These are phyloP conservation scores for Neonectria ditissima DNA, from an alignment of 2,329 filamentous ascomycete genomes.

Conservation along the genomic window DNA sequence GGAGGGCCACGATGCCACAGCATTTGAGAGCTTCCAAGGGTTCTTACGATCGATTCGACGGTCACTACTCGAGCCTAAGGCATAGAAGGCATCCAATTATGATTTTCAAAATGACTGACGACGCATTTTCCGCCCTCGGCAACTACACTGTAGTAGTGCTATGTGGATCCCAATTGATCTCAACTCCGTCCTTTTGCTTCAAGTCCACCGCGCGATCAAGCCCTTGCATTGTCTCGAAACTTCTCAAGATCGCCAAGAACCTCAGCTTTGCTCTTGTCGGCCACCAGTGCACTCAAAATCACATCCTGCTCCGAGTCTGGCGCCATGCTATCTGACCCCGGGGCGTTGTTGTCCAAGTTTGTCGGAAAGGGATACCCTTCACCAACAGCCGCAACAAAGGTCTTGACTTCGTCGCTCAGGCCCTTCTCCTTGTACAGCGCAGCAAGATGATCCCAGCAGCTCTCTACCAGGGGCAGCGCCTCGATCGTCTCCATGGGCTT, in stretches of 20 bases:
- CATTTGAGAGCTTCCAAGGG: conserved; percentile 91
- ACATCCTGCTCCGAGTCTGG: conserved; percentile 69
- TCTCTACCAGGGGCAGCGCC: conserved; percentile 59
- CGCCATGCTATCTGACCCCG: conserved; percentile 68
- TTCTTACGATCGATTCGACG: conserved; percentile 69
- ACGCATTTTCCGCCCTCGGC: not conserved
- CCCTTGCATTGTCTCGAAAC: conserved; percentile 28
- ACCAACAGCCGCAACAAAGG: conserved; percentile 63
- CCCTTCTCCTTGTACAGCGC: conserved; percentile 50
- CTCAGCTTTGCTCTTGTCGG: conserved; percentile 53
- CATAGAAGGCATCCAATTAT: not conserved
- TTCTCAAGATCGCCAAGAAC: conserved; percentile 55
- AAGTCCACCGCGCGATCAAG: conserved; percentile 9
- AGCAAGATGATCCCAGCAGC: conserved; percentile 56
- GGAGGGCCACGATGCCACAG: conserved; percentile 76
- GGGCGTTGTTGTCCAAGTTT: conserved; percentile 68
- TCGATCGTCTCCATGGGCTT: conserved; percentile 74
- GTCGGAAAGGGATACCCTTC: conserved; percentile 73
- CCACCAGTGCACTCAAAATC: conserved; percentile 57
- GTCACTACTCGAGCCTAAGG: conserved; percentile 10
- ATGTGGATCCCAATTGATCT: too few relatives aligned
- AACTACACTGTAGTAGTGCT: not conserved
- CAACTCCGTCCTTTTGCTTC: too few relatives aligned
- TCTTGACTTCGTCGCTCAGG: conserved; percentile 55
- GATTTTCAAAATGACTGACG: not conserved